Percentiles rank a stretch among this genome's conserved stretches.
These are phyloP conservation scores for Fraxinus angustifolia DNA, from an alignment of 305 asterid species.

Conservation along the genomic window DNA sequence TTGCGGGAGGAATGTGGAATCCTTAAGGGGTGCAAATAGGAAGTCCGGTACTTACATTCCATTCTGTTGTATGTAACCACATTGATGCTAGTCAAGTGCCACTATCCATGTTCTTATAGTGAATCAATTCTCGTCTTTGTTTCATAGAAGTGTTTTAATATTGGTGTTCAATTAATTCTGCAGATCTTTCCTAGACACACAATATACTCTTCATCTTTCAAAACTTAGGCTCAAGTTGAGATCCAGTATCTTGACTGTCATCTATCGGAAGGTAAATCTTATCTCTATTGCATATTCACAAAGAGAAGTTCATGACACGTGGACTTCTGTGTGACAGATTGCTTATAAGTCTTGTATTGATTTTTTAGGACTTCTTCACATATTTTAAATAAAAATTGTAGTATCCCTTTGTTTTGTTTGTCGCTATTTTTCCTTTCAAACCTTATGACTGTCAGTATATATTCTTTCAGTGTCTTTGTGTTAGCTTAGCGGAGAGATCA, in stretches of 20 bases:
- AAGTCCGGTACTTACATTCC: background rate
- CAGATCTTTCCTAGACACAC: slow-evolving; percentile 98
- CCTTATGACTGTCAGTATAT: slow-evolving; percentile 5
- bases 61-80: background rate
- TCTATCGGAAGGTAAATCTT: slow-evolving; percentile 71
- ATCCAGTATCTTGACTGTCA: slow-evolving; percentile 79
- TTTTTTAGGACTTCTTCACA: background rate
- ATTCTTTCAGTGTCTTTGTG: slow-evolving; percentile 65
- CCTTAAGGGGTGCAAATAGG: background rate
- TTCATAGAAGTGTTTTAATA: slow-evolving; percentile 16
- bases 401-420: background rate
- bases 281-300: background rate
- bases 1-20: background rate
- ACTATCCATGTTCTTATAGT: slow-evolving; percentile 1
- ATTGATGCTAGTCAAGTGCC: background rate
- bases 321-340: background rate
- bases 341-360: background rate
- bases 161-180: slow-evolving; percentile 25
- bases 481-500: slow-evolving; percentile 85
- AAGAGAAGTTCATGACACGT: slow-evolving; percentile 4
- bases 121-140: background rate
- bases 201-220: slow-evolving; percentile 76
- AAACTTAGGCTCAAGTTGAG: slow-evolving; percentile 82
- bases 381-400: slow-evolving; percentile 1
- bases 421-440: background rate